These are phyloP conservation scores for Meira miltonrushii DNA, from an alignment of 1,284 basidiomycete species.

Conservation along the genomic window DNA sequence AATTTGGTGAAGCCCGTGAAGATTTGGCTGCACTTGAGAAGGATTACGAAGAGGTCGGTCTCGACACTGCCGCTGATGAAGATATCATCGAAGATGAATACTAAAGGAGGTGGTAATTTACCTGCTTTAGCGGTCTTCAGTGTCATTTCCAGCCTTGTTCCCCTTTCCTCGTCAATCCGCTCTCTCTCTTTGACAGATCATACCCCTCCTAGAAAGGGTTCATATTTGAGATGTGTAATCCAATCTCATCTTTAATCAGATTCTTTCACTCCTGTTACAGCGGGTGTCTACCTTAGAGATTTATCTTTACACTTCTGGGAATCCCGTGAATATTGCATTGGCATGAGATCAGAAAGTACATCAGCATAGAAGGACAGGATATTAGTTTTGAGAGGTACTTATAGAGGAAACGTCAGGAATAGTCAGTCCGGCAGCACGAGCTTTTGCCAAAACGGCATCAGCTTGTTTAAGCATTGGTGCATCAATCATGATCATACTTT, in stretches of 20 bases:
- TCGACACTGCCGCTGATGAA: conserved; percentile 78
- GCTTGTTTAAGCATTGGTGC: conserved; percentile 80
- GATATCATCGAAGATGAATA: conserved; percentile 49
- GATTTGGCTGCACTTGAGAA: conserved; percentile 95
- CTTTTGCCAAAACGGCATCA: conserved; percentile 62
- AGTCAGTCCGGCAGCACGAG: conserved; percentile 53
- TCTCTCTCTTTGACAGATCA: not conserved
- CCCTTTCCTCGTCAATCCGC: not conserved
- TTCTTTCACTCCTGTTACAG: not conserved
- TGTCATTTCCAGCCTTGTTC: not conserved
- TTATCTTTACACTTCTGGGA: too few relatives aligned
- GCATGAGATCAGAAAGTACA: not conserved
- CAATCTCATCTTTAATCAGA: not conserved
- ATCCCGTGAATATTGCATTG: not conserved
- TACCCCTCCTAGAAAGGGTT: not conserved
- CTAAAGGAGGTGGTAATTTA: conserved; percentile 18
- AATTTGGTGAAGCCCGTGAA: conserved; percentile 95
- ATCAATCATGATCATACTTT: conserved; percentile 66
- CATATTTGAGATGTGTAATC: not conserved
- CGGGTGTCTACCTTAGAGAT: too few relatives aligned
- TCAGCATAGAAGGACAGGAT: not conserved
- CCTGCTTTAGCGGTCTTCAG: too few relatives aligned
- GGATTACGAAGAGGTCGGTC: conserved; percentile 63
- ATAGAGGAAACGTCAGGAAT: not conserved
- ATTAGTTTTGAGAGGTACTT: not conserved